Conservation (phyloP, 176 grass and related monocot genomes). For the Dactylis glomerata region DNA sequence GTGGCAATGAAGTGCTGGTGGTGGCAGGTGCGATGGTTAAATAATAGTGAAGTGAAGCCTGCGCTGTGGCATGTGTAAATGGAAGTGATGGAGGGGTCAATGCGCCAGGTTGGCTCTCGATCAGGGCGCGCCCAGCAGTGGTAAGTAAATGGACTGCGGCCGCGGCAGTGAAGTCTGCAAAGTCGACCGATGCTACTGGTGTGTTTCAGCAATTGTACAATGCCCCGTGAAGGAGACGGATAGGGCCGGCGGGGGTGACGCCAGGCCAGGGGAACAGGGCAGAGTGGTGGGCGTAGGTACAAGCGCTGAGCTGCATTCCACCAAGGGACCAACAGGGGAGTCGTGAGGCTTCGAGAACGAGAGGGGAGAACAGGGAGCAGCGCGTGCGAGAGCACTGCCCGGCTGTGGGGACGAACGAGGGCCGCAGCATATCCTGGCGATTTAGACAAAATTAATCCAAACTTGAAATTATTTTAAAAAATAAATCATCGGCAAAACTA, state of each 20-base stretch:
- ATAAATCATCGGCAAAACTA: no score
- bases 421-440: no score
- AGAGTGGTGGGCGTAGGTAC: neutral
- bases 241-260: no score
- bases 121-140: neutral
- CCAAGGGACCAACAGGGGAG: neutral
- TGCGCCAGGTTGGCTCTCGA: constrained; percentile 37
- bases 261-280: neutral
- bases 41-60: constrained; percentile 10
- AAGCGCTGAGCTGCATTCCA: constrained; percentile 32
- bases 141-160: no score
- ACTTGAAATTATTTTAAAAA: no score
- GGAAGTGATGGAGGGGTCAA: constrained; percentile 2
- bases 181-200: no score
- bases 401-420: neutral
- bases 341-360: neutral
- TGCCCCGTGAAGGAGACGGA: no score
- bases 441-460: no score
- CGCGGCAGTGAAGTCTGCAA: neutral
- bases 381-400: neutral
- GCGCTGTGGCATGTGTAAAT: neutral
- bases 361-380: neutral
- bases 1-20: neutral
- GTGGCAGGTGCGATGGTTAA: constrained; percentile 26
- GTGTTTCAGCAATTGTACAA: no score